Evolutionary conservation across 2,329 filamentous ascomycete genomes (phyloP), one percentile per base, ranked within the genome.

Genomic region (Arthrobotrys pseudoclavata): DNA sequence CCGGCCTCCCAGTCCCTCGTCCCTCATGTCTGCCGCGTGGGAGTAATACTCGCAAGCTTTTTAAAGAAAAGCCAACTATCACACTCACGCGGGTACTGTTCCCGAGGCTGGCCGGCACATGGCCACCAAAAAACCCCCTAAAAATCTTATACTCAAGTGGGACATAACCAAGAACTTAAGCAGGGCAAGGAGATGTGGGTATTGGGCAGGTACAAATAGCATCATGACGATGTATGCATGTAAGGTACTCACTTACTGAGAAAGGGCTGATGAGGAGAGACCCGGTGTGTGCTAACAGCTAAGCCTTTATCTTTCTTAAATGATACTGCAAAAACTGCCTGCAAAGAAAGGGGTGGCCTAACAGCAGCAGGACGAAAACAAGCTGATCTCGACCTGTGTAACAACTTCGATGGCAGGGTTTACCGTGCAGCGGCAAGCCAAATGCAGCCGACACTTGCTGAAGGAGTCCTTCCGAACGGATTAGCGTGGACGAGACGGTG

Each of bases 401-500:
- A 76, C 71, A 42, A 24, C 53, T 60, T 60, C 53, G 34, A 60
- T 26, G 40, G 63, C 71, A 76, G 63, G 69, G 69, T 66, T 66
- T 40, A 55, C 53, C 53, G 53, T 60, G 57, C 57, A 66, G 50
- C 57, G 57, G 37, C 50, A 48, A 45, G 71, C 45, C 50, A 64
- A 63, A 71, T 69, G 71, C 71, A 76, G 71, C 69, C 57, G 70
- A 26, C 50, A 67, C 55, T 47, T 50, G 48, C 34, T 74, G 53
- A 60, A 60, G 63, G 20, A 67, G 63, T 63, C 69, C 69, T 76
- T 76, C 64, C 71, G 71, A 76, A 76, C 64, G 71, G 71, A 76
- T 76, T 76, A 76, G 71, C 71, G 71, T 76, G 71, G 71, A 47
- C 48, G 71, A 69, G 64, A 57, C 52, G 55, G 45, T 55, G 50